phyloP scores from a whole-genome alignment of 1,284 basidiomycete genomes.

The Meripilus lineatus region DNA sequence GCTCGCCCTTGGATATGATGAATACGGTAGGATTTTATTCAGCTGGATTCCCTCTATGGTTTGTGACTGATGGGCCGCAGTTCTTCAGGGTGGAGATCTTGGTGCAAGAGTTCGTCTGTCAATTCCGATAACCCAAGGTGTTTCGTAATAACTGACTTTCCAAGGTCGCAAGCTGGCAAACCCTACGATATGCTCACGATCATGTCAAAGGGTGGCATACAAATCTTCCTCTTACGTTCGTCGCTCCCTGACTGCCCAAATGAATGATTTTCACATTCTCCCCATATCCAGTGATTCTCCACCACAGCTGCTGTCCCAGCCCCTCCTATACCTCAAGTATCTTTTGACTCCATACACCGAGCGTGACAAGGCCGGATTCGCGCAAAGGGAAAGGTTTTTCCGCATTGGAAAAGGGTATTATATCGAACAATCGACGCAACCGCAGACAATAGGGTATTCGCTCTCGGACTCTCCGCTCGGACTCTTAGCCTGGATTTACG shows the following conservation, averaged over 20 bases:
- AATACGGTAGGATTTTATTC: constrained; percentile 35
- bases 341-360: constrained; percentile 22
- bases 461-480: constrained; percentile 55
- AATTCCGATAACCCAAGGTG: not conserved
- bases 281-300: not conserved
- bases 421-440: not conserved
- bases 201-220: constrained; percentile 12
- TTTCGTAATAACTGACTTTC: not conserved
- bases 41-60: not conserved
- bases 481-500: constrained; percentile 57
- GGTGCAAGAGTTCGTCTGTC: constrained; percentile 29
- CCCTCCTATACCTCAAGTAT: constrained; percentile 24
- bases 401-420: constrained; percentile 3
- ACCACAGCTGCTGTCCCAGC: not conserved
- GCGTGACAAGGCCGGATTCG: constrained; percentile 19
- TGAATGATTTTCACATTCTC: not conserved
- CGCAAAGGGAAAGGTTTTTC: not conserved
- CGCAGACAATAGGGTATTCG: constrained; percentile 37
- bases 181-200: constrained; percentile 2
- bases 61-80: constrained; percentile 17
- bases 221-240: constrained; percentile 3
- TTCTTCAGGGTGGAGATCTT: constrained; percentile 46
- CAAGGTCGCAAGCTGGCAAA: not conserved
- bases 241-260: too few species aligned
- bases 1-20: constrained; percentile 39